phyloP scores from a whole-genome alignment of 495 filamentous ascomycete species.

The Aspergillus sparsus region DNA sequence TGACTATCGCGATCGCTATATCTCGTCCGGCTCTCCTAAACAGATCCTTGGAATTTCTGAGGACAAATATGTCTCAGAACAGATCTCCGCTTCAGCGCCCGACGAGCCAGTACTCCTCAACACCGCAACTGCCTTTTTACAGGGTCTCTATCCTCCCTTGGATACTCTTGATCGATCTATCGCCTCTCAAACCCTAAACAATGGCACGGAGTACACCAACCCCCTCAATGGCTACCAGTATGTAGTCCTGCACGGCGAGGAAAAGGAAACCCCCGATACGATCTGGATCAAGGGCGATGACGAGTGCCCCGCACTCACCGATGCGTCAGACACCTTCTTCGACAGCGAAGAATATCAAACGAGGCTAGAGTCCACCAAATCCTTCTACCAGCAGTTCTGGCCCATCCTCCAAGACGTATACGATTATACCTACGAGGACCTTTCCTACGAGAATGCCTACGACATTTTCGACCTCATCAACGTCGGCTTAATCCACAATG shows the following conservation, averaged over 20 bases:
- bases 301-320: conserved; percentile 4
- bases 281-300: conserved; percentile 52
- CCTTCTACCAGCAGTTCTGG: conserved; percentile 59
- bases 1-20: conserved; percentile 60
- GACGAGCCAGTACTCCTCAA: conserved; percentile 58
- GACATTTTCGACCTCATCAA: conserved; percentile 51
- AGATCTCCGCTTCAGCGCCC: conserved; percentile 55
- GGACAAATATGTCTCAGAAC: conserved; percentile 53
- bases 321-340: conserved; percentile 43
- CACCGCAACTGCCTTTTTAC: conserved; percentile 51
- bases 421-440: conserved; percentile 32
- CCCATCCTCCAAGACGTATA: conserved; percentile 60
- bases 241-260: conserved; percentile 40
- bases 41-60: conserved; percentile 54
- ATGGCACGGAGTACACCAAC: conserved; percentile 49
- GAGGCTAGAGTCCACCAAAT: conserved; percentile 47
- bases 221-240: conserved; percentile 58
- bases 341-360: conserved; percentile 54
- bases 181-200: conserved; percentile 40
- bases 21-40: conserved; percentile 42
- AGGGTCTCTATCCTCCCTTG: conserved; percentile 58
- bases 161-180: conserved; percentile 25
- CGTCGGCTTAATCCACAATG: conserved; percentile 48
- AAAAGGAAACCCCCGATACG: conserved; percentile 44
- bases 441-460: conserved; percentile 68